Evolutionary conservation across 139 green algal genomes (phyloP), one percentile per base, ranked within the genome.

Genomic region (Chlorella sp.): DNA sequence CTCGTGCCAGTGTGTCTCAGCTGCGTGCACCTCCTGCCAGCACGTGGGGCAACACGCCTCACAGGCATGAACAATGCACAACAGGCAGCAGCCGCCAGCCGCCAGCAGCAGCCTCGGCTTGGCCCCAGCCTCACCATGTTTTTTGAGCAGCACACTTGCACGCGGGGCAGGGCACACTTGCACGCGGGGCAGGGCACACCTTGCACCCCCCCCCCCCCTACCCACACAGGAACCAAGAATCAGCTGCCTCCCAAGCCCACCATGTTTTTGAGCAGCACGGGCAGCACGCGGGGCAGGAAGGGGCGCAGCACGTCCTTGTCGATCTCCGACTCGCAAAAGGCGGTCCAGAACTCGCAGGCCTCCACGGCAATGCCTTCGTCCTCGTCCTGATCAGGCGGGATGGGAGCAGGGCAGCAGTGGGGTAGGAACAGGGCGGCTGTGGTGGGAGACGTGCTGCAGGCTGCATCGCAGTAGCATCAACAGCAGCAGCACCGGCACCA

Each of bases 231-330:
- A n/a, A n/a, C n/a, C n/a, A n/a, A n/a, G n/a, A n/a, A n/a, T n/a
- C 22, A 8, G 9, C 60, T 3, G 60, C 28, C 60, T 36, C 5
- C 28, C 13, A 4, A 19, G 65, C 88, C 67, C 82, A 94, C 94
- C 97, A 99, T 99, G 93, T 99, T 98, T 30, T 94, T 96, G 40
- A 99, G 90, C 36, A 99, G 92, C 75, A 99, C 88, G 1, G 96
- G 94, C 20, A 99, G 91, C 32, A 99, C 91, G 36, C 91, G 87
- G 16, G 91, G 87, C 76, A 99, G 89, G 68, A 93, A 94, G 40
- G 95, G 95, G 30, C 89, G 87, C 58, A 99, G 90, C 81, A 93
- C 70, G 28, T 86, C 87, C 0, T 90, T 88, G 70, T 93, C 93
- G 56, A 95, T 40, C 44, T 92, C 81, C 19, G 87, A 85, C 41